Percentiles rank a stretch among this genome's conserved stretches.
phyloP scores from a whole-genome alignment of 805 yeast genomes.

The Monosporozyma solicola region DNA sequence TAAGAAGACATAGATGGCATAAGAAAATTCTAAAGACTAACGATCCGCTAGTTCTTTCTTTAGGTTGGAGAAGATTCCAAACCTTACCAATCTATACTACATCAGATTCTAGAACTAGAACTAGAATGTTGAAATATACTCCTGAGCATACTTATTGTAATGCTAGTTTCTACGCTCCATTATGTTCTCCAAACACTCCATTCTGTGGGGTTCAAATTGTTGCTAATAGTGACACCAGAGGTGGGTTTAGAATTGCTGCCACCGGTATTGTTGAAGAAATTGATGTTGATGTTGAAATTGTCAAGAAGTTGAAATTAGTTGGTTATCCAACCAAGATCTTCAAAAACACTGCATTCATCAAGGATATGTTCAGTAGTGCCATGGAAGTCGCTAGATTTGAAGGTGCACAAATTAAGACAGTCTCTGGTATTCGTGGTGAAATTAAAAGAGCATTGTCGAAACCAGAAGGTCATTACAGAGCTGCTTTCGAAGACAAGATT shows the following conservation, averaged over 20 bases:
- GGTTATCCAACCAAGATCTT: conserved; percentile 91
- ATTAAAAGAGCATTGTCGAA: conserved; percentile 88
- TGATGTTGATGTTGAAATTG: conserved; percentile 82
- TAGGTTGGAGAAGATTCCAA: conserved; percentile 98
- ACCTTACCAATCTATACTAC: conserved; percentile 94
- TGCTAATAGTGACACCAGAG: conserved; percentile 73
- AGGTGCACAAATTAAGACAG: conserved; percentile 95
- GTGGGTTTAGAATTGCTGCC: conserved; percentile 89
- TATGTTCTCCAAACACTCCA: conserved; percentile 95
- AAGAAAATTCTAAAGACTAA: conserved; percentile 89
- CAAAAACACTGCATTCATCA: conserved; percentile 93
- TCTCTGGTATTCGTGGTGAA: conserved; percentile 95
- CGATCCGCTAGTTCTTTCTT: conserved; percentile 86
- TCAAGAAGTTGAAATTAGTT: conserved; percentile 87
- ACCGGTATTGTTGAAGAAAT: conserved; percentile 95
- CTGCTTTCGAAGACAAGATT: conserved; percentile 92
- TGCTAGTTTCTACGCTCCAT: conserved; percentile 94
- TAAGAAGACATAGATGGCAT: conserved; percentile 98
- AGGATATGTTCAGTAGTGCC: conserved; percentile 89
- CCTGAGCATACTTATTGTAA: conserved; percentile 97
- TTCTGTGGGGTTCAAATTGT: conserved; percentile 92
- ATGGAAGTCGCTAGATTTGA: conserved; percentile 96
- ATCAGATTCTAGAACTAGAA: conserved; percentile 93
- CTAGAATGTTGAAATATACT: conserved; percentile 94
- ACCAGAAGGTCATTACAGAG: conserved; percentile 94